Evolutionary conservation across 2,329 filamentous ascomycete species (phyloP).

Genomic region (Calonectria fujianensis): DNA sequence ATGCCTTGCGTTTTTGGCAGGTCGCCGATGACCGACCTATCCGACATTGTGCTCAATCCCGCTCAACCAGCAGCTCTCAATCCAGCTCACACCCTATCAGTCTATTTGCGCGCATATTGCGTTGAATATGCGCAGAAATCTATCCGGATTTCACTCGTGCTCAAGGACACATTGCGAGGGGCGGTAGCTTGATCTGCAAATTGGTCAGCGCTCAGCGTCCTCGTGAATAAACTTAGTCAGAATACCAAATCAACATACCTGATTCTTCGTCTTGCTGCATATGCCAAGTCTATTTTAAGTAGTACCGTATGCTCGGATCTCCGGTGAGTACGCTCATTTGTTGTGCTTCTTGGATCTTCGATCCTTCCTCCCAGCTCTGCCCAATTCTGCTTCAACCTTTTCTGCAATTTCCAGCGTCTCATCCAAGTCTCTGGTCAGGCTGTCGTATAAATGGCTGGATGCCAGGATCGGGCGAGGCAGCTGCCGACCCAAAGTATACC

Average conservation of each 20-base stretch:
- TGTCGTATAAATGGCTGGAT: constrained; percentile 46
- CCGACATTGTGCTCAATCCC: constrained; percentile 31
- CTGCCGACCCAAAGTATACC: constrained; percentile 55
- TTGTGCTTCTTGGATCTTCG: constrained; percentile 36
- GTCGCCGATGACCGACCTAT: background rate
- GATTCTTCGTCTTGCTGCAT: background rate
- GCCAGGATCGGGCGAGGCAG: constrained; percentile 57
- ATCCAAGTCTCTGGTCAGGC: background rate
- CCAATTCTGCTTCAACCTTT: background rate
- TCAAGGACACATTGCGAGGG: background rate
- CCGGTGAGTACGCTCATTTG: background rate
- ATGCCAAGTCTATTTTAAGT: background rate
- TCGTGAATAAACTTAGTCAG: background rate
- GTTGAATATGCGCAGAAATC: background rate
- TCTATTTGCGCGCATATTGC: constrained; percentile 9
- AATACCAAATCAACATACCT: constrained; percentile 2
- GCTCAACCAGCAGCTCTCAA: constrained; percentile 24
- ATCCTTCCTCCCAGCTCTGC: background rate
- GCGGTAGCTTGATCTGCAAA: background rate
- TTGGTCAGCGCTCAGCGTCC: background rate
- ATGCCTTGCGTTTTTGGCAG: background rate
- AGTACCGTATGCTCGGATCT: background rate
- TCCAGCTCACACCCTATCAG: background rate
- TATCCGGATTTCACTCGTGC: background rate
- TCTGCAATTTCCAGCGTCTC: background rate